Conservation (phyloP, 2,329 filamentous ascomycete genomes). For the Stromatinia cepivora region DNA sequence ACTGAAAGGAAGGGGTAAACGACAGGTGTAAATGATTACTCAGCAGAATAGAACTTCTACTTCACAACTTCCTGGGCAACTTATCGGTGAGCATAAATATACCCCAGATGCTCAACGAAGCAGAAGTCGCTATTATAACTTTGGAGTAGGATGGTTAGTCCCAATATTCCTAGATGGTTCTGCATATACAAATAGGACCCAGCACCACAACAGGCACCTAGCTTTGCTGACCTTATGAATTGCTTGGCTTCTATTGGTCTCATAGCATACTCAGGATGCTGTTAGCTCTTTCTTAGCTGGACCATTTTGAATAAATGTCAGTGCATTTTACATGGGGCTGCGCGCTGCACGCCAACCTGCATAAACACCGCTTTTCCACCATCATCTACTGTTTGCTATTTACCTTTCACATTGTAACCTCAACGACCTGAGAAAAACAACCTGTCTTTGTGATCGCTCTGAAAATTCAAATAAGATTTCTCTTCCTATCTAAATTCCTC, state of each 20-base stretch:
- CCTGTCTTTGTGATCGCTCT: background rate
- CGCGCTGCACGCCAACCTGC: background rate
- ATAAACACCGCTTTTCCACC: constrained; percentile 20
- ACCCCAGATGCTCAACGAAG: too few species aligned
- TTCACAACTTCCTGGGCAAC: too few species aligned
- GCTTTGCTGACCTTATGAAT: background rate
- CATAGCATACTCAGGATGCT: background rate
- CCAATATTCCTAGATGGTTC: too few species aligned
- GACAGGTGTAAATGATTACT: background rate
- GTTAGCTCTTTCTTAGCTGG: background rate
- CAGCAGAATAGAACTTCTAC: too few species aligned
- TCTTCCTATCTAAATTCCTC: background rate
- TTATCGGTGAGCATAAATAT: too few species aligned
- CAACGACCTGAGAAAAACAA: background rate
- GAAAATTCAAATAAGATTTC: background rate
- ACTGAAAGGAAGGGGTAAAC: background rate
- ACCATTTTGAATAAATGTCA: background rate
- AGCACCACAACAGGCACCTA: background rate
- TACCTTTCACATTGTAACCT: background rate
- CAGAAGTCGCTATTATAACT: too few species aligned
- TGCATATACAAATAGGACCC: background rate
- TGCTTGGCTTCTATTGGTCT: background rate
- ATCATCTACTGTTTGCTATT: background rate
- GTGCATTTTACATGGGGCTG: background rate
- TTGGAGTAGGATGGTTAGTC: too few species aligned